Evolutionary conservation across 495 filamentous ascomycete genomes (phyloP), one percentile per base, ranked within the genome.

Genomic region (Hypoxylon crocopeplum): DNA sequence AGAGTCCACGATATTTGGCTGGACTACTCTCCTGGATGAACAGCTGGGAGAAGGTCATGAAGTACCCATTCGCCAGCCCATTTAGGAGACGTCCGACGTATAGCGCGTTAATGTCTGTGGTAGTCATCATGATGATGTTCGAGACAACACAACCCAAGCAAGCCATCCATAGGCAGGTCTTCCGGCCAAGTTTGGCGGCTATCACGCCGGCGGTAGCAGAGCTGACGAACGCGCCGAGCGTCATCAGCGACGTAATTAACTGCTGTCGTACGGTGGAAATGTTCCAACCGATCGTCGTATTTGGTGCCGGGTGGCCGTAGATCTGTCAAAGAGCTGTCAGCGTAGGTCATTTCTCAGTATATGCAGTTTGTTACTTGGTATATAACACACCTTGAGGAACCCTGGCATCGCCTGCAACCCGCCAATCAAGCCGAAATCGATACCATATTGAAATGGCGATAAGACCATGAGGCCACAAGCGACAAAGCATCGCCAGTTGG

Each of bases 401-500:
- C 80, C 80, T 22, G 74, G 60, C 79, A 82, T 83, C 3, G 79
- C 80, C 62, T 82, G 79, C n/a, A 83, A 59, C 27, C 79, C 77
- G 24, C 76, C 79, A 56, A 83, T 80, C 46, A 80, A 54, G 5
- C 76, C 77, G 46, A 80, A 82, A 53, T 83, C 79, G 27, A 82
- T 57, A 7, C 80, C 79, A 73, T 82, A 83, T 61, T 83, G 79
- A 54, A 83, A 83, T 17, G 78, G 77, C 29, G 53, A 71, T 52
- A 75, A 75, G 36, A 69, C 71, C 69, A 70, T 74, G n/a, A 70
- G 72, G 42, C 64, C 72, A 57, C 66, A 75, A 38, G 71, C 71
- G 3, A 56, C 21, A 22, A 66, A 66, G 46, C 62, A 66, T 34
- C 62, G 62, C 62, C 62, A 66, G 48, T 78, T 69, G 46, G 56